Conservation (phyloP, 2,329 filamentous ascomycete genomes). For the Nemania abortiva region DNA sequence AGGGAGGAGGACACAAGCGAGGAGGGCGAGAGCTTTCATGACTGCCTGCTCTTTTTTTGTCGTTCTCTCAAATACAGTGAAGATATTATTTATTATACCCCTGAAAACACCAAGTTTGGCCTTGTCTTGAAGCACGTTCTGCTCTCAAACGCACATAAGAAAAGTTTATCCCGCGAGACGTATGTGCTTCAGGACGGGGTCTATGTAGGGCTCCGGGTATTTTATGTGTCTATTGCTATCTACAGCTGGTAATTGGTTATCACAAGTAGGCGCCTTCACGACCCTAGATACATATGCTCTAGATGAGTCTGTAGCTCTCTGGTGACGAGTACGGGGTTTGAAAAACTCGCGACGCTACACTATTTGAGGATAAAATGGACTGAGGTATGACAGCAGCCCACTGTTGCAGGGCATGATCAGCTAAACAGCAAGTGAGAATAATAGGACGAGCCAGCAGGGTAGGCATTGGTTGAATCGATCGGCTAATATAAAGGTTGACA, state of each 20-base stretch:
- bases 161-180: background rate
- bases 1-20: constrained; percentile 33
- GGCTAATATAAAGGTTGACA: constrained; percentile 44
- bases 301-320: background rate
- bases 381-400: constrained; percentile 8
- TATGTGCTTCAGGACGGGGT: background rate
- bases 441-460: constrained; percentile 11
- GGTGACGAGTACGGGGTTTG: constrained; percentile 16
- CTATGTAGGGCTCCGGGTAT: background rate
- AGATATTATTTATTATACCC: background rate
- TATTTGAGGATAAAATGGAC: constrained; percentile 25
- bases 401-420: background rate
- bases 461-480: constrained; percentile 36
- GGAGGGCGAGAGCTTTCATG: constrained; percentile 34
- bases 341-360: constrained; percentile 31
- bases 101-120: background rate
- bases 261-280: background rate
- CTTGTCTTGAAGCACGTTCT: background rate
- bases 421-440: constrained; percentile 16
- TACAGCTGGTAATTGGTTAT: background rate
- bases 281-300: background rate
- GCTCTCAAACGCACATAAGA: background rate
- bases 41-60: no score
- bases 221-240: constrained; percentile 7
- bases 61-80: background rate